Evolutionary conservation across 2,329 filamentous ascomycete species (phyloP).

Genomic region (Colletotrichum higginsianum): DNA sequence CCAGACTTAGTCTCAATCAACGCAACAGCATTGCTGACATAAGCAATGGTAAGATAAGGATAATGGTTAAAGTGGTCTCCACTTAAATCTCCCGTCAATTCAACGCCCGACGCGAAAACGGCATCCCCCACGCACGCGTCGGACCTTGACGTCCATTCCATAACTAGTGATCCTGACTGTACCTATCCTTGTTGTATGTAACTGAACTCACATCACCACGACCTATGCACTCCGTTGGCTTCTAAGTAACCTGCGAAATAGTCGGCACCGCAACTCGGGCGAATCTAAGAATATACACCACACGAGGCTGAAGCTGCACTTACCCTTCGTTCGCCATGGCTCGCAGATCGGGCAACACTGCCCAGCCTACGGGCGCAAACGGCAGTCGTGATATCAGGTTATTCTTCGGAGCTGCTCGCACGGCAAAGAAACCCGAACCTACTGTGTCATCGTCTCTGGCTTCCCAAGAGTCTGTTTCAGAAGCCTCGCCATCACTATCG

Average conservation of each 20-base stretch:
- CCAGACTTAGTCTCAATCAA: too few species aligned
- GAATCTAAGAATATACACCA: neutral
- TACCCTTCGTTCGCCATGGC: constrained; percentile 22
- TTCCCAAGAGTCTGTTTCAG: neutral
- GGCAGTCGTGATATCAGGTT: constrained; percentile 34
- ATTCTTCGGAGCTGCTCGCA: constrained; percentile 19
- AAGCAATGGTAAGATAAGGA: constrained; percentile 26
- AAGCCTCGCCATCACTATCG: neutral
- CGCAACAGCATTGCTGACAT: constrained; percentile 18
- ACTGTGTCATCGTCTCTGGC: constrained; percentile 11
- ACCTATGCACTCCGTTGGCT: neutral
- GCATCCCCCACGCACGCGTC: constrained; percentile 38
- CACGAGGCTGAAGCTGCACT: constrained; percentile 6
- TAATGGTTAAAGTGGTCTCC: constrained; percentile 29
- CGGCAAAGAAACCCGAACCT: constrained; percentile 8
- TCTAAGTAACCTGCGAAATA: neutral
- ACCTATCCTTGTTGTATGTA: constrained; percentile 36
- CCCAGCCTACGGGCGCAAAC: constrained; percentile 24
- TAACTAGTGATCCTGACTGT: neutral
- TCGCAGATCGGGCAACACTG: constrained; percentile 26
- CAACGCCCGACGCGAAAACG: constrained; percentile 35
- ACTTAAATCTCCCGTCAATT: constrained; percentile 22
- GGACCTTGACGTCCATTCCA: constrained; percentile 28
- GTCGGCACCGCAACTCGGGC: neutral
- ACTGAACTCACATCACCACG: constrained; percentile 8